These are phyloP conservation scores for Aspergillus versicolor DNA, from an alignment of 2,329 filamentous ascomycete species.

Conservation along the genomic window DNA sequence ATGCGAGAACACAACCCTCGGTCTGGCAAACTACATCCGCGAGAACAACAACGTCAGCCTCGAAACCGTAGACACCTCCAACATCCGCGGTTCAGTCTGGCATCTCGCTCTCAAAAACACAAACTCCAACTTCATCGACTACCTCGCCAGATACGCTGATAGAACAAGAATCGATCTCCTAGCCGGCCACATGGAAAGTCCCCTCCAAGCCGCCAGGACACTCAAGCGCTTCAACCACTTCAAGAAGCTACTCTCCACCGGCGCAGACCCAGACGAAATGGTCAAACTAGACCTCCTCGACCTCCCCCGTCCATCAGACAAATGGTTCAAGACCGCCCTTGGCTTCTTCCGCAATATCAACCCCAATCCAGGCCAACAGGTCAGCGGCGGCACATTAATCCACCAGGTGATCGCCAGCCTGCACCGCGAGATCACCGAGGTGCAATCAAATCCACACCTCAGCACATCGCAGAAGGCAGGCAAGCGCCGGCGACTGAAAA, in stretches of 20 bases:
- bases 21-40: neutral
- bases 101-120: neutral
- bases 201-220: neutral
- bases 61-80: neutral
- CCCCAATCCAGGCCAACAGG: neutral
- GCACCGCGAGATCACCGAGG: neutral
- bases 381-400: neutral
- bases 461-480: neutral
- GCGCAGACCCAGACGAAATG: neutral
- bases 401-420: neutral
- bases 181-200: neutral
- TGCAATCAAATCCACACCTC: neutral
- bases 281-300: neutral
- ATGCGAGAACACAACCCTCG: neutral
- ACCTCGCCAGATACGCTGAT: neutral
- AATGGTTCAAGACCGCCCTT: neutral
- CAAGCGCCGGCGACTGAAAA: neutral
- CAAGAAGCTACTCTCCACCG: neutral
- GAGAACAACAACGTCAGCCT: neutral
- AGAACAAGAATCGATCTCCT: neutral
- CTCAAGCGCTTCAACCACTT: neutral
- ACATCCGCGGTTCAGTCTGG: neutral
- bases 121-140: neutral
- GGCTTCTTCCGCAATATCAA: neutral
- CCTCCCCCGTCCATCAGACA: neutral